Evolutionary conservation across 495 filamentous ascomycete genomes (phyloP), one percentile per base, ranked within the genome.

Genomic region (Trichoderma asperelloides): DNA sequence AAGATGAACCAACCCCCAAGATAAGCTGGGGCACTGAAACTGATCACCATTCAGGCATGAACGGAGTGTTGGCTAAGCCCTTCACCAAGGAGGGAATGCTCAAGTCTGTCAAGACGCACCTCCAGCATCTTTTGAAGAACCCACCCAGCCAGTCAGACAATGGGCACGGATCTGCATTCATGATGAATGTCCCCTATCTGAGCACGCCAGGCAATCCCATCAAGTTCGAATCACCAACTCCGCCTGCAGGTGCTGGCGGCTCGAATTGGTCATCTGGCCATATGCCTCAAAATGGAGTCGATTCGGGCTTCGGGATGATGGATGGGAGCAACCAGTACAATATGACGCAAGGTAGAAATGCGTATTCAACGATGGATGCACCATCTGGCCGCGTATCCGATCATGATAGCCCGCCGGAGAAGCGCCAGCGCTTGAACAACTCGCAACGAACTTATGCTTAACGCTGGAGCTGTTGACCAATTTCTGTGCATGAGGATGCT

Each of bases 81-180:
- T 98, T 98, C 75, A 98, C 94, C 2, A 93, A 93, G 74, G 94
- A 97, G 74, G 94, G 93, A 65, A 89, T 98, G 74, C 82, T 96
- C 57, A 87, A 88, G 67, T 92, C 96, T 79, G 84, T 98, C 16
- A 91, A 94, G 75, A 96, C 92, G 72, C 92, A 96, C 71, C 82
- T 98, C 65, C 84, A 84, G 11, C 90, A 91, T 75, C 82, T 97
- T 73, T 71, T 86, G 69, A 82, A 81, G 68, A 82, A 84, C 57
- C 78, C 78, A 23, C 74, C 76, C 8, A 70, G 71, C 9, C 62
- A 63, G 21, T 30, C 40, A n/a, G 64, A 65, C 21, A 65, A 45
- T 51, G 64, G 64, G 9, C 43, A 41, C 4, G 64, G 64, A 27
- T 23, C 64, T 9, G 64, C 18, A 2, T 65, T 45, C 23, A 3